phyloP scores from a whole-genome alignment of 345 rosid genomes.

The Citrus glauca region DNA sequence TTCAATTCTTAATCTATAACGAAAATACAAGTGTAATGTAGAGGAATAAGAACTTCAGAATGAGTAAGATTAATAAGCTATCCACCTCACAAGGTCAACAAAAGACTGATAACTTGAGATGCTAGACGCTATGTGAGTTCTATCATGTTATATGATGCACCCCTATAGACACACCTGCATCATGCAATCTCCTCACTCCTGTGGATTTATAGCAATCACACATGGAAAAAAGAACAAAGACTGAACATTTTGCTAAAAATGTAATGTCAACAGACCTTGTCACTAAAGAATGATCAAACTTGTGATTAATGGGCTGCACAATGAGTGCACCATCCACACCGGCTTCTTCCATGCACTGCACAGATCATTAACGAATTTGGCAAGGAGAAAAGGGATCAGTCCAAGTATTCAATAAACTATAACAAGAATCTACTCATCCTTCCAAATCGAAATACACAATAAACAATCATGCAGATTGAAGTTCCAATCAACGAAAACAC shows the following conservation, averaged over 20 bases:
- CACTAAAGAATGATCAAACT: constrained; percentile 84
- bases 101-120: background rate
- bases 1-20: background rate
- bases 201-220: no score
- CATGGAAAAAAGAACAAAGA: background rate
- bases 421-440: background rate
- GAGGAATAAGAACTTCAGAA: background rate
- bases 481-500: background rate
- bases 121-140: background rate
- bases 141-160: background rate
- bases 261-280: constrained; percentile 50
- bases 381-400: background rate
- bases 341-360: constrained; percentile 86
- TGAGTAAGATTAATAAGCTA: background rate
- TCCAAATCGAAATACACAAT: background rate
- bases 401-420: background rate
- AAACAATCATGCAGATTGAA: background rate
- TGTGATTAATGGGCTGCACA: constrained; percentile 95
- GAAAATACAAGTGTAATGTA: background rate
- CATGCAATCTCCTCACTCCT: background rate
- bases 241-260: background rate
- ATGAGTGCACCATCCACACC: constrained; percentile 90
- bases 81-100: background rate
- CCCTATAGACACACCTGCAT: background rate
- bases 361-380: background rate